phyloP scores from a whole-genome alignment of 1,139 yeast genomes.

The Scheffersomyces parashehatae region DNA sequence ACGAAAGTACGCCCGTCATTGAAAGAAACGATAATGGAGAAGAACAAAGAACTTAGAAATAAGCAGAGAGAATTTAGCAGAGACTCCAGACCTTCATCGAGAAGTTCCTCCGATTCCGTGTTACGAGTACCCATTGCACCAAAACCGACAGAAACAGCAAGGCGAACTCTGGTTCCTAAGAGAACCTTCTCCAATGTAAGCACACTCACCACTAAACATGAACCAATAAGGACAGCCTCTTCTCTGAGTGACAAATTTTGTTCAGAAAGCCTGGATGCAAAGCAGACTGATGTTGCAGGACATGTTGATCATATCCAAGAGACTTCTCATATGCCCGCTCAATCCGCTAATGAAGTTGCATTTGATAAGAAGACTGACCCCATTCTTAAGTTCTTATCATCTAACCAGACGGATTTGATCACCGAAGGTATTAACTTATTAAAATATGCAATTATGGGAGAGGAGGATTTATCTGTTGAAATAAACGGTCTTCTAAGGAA shows the following conservation, averaged over 20 bases:
- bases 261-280: neutral
- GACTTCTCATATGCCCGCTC: neutral
- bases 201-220: neutral
- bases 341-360: constrained; percentile 1
- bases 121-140: neutral
- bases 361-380: constrained; percentile 36
- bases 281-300: neutral
- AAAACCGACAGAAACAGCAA: neutral
- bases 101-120: constrained; percentile 7
- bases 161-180: neutral
- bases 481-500: constrained; percentile 21
- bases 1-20: constrained; percentile 29
- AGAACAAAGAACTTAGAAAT: constrained; percentile 30
- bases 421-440: constrained; percentile 40
- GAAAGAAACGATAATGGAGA: constrained; percentile 35
- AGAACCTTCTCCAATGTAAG: too few species aligned
- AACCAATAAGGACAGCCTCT: neutral
- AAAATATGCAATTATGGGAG: constrained; percentile 39
- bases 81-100: constrained; percentile 26
- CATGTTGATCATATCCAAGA: neutral
- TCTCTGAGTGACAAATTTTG: neutral
- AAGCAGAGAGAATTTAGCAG: constrained; percentile 19
- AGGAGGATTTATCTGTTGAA: constrained; percentile 34
- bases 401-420: constrained; percentile 26
- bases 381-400: constrained; percentile 35